Evolutionary conservation across 805 yeast species (phyloP), one percentile per base, ranked within the genome.

Genomic region (Candida berthetii): DNA sequence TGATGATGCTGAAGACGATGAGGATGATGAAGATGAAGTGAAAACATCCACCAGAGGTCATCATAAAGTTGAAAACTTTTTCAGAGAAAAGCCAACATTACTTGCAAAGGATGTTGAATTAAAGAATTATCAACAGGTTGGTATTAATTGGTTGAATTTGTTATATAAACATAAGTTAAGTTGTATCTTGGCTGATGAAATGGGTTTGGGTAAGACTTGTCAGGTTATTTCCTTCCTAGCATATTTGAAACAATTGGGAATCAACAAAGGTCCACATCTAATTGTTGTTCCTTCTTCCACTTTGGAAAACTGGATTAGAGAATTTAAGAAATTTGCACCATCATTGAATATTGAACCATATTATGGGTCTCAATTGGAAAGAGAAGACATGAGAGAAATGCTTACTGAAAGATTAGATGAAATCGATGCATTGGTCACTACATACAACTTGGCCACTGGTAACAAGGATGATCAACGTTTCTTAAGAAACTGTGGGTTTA

Each of bases 151-250:
- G 99, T 68, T 93, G 41, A 73, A 81, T 47, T 61, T 91, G 41
- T 69, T 93, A 25, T 93, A 91, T 60, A 78, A 77, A 44, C 79
- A 84, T 55, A 73, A 79, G 15, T 69, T 93, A 42, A 88, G 96
- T 7, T 90, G 99, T 65, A 93, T 93, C 42, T 68, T 93, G 38
- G 99, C 99, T 0, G 99, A 93, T 65, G 99, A 93, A 60, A 93
- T 93, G 99, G 99, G 96, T 5, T 69, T 93, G 38, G 99, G 99
- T 45, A 93, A 93, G 59, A 93, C 99, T 0, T 85, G 96, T 59
- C 98, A 93, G 64, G 96, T 93, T 27, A 91, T 93, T 63, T 75
- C 97, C 7, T 93, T 93, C 57, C 66, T 93, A 57, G 89, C 98
- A 1, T 81, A 84, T 55, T 71, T 93, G 54, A 87, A 87, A 56